Percentiles rank a stretch among this genome's conserved stretches.
Evolutionary conservation across 768 basidiomycete species (phyloP).

Genomic region (Gloeopeniophorella convolvens): DNA sequence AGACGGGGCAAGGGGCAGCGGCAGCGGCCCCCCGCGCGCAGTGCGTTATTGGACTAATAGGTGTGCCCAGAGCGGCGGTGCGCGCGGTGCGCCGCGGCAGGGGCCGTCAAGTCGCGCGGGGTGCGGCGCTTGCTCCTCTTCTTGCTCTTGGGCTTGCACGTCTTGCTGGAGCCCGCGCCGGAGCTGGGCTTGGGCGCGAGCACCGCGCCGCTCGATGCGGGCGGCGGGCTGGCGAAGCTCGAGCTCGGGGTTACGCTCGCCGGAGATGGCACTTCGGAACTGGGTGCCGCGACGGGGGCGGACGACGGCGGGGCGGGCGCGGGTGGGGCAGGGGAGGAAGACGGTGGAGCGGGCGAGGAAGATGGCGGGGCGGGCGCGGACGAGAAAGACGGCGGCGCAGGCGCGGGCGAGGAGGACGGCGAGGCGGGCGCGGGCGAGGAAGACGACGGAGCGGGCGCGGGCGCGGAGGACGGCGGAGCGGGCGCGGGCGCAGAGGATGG

Average conservation of each 20-base stretch:
- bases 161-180: neutral
- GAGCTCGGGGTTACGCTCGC: neutral
- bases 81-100: no score
- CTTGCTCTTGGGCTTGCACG: neutral
- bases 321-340: neutral
- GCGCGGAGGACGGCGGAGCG: neutral
- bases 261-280: neutral
- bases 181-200: neutral
- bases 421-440: no score
- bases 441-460: no score
- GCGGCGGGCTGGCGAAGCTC: neutral
- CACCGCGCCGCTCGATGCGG: neutral
- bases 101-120: no score
- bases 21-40: neutral
- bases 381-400: no score
- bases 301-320: no score
- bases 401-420: neutral
- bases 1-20: neutral
- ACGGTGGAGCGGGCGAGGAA: neutral
- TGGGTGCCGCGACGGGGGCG: neutral
- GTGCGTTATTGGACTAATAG: neutral
- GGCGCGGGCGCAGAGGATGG: no score
- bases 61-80: neutral
- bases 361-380: neutral
- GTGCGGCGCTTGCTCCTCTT: no score